phyloP scores from a whole-genome alignment of 2,329 filamentous ascomycete species.

The Coniochaeta sp. region DNA sequence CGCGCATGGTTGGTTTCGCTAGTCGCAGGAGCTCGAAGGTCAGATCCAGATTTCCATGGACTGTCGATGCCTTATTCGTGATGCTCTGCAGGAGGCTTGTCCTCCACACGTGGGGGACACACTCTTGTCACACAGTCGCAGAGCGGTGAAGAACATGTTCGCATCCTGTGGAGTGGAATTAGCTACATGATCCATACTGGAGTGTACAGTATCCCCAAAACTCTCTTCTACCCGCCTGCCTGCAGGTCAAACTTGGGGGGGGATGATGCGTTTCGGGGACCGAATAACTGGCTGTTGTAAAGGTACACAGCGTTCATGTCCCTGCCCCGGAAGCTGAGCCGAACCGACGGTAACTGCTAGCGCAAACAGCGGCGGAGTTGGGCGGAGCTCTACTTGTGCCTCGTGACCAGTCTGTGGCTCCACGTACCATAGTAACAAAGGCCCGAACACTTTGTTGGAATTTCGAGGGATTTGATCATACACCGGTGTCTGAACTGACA shows the following conservation, averaged over 20 bases:
- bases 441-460: background rate
- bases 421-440: background rate
- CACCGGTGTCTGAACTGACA: background rate
- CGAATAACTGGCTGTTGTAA: background rate
- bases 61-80: too few relatives aligned
- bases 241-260: background rate
- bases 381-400: conserved; percentile 5
- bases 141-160: background rate
- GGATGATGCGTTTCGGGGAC: background rate
- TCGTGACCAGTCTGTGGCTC: conserved; percentile 3
- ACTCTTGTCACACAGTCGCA: background rate
- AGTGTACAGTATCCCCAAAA: background rate
- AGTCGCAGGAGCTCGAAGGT: background rate
- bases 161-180: too few relatives aligned
- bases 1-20: background rate
- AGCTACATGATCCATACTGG: too few relatives aligned
- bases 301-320: background rate
- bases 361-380: background rate
- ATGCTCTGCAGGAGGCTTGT: too few relatives aligned
- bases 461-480: background rate
- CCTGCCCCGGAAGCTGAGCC: conserved; percentile 12
- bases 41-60: too few relatives aligned
- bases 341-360: conserved; percentile 6
- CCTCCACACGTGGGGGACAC: too few relatives aligned
- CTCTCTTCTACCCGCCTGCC: background rate